phyloP scores from a whole-genome alignment of 2,329 filamentous ascomycete species.

The Claviceps sp. region DNA sequence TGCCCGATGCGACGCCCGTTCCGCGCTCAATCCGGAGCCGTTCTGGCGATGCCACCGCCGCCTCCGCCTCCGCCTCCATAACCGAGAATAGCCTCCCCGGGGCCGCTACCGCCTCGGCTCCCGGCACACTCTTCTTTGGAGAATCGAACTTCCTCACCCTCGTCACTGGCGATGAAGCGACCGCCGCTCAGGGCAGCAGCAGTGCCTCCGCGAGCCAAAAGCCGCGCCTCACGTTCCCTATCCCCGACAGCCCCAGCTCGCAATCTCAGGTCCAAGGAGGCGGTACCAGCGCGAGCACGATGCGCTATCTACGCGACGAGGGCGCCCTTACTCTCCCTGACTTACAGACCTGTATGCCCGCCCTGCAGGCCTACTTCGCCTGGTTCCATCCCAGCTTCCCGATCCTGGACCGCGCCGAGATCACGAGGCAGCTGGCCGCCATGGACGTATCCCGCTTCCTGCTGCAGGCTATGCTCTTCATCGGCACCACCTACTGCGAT shows the following conservation, averaged over 20 bases:
- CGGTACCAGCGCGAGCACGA: constrained; percentile 31
- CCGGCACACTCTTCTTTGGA: constrained; percentile 22
- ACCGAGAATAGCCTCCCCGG: background rate
- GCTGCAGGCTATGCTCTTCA: constrained; percentile 39
- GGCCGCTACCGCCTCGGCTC: constrained; percentile 9
- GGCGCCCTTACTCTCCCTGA: constrained; percentile 31
- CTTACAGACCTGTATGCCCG: constrained; percentile 24
- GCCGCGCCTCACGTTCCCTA: constrained; percentile 17
- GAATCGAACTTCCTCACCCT: constrained; percentile 27
- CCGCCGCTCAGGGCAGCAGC: background rate
- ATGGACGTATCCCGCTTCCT: constrained; percentile 34
- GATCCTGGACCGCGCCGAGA: constrained; percentile 32
- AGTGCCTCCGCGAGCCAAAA: constrained; percentile 8
- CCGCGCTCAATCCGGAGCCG: background rate
- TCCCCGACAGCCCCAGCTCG: constrained; percentile 14
- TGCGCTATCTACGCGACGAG: constrained; percentile 34
- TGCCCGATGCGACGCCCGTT: background rate
- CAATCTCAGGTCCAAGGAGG: constrained; percentile 11
- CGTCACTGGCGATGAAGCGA: constrained; percentile 14
- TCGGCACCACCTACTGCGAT: constrained; percentile 39
- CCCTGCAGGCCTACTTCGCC: constrained; percentile 38
- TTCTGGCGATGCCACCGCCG: constrained; percentile 2
- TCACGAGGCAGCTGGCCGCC: constrained; percentile 25
- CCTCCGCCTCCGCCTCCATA: constrained; percentile 9
- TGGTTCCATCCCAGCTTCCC: constrained; percentile 46